Conservation (phyloP, 116 monocot species). For the Cymodocea nodosa region DNA sequence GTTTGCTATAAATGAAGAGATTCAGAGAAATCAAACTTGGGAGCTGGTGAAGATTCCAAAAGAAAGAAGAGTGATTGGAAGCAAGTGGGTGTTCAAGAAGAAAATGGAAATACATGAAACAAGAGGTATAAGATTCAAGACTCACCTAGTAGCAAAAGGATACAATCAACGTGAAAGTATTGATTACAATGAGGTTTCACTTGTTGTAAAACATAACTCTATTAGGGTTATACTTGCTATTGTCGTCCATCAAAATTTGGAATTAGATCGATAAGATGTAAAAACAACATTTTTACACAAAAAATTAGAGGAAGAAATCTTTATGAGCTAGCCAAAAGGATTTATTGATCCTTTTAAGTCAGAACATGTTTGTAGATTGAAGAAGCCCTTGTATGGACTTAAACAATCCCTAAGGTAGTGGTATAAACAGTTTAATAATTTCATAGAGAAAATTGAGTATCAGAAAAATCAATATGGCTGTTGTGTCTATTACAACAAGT, state of each 20-base stretch:
- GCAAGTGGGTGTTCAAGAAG: constrained; percentile 8
- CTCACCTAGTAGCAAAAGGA: neutral
- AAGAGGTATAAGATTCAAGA: neutral
- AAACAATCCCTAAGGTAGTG: too few relatives aligned
- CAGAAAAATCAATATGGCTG: neutral
- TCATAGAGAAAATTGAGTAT: neutral
- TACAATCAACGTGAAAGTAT: constrained; percentile 4
- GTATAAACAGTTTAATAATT: neutral
- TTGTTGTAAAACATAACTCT: neutral
- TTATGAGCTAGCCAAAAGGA: neutral
- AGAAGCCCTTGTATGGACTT: too few relatives aligned
- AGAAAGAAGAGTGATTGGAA: neutral
- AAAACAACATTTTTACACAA: neutral
- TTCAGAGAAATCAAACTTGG: constrained; percentile 2
- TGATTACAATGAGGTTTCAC: constrained; percentile 7
- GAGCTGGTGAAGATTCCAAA: neutral
- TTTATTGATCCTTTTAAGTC: neutral
- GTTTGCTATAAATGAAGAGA: constrained; percentile 2
- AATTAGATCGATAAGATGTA: constrained; percentile 1
- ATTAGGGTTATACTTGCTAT: neutral
- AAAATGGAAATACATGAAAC: neutral
- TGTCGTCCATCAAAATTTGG: neutral
- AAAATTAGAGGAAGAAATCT: neutral
- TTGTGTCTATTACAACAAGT: constrained; percentile 5
- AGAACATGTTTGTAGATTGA: neutral